Evolutionary conservation across 345 rosid species (phyloP).

Genomic region (Cardamine chenopodiifolia): DNA sequence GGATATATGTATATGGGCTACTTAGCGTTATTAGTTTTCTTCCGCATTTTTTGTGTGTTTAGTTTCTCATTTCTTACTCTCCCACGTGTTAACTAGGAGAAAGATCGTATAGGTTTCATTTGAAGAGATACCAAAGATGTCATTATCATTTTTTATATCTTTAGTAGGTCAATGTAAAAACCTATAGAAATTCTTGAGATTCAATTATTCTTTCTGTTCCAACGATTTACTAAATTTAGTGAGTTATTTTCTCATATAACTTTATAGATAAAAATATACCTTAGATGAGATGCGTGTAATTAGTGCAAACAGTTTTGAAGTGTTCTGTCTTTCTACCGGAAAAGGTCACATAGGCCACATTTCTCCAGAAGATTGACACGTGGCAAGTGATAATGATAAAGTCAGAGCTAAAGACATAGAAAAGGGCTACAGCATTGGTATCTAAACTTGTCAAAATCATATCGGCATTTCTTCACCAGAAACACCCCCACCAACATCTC

Average conservation of each 20-base stretch:
- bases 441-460: conserved; percentile 1
- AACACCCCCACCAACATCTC: conserved; percentile 56
- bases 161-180: conserved; percentile 33
- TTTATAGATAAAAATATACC: not conserved
- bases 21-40: conserved; percentile 36
- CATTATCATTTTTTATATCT: not conserved
- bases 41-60: conserved; percentile 10
- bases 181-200: not conserved
- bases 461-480: conserved; percentile 64
- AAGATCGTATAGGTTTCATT: not conserved
- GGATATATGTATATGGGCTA: not conserved
- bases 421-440: not conserved
- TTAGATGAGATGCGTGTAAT: not conserved
- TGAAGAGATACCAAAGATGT: not conserved
- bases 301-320: conserved; percentile 25
- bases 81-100: conserved; percentile 29
- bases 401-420: too few relatives aligned
- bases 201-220: not conserved
- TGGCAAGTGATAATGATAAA: too few relatives aligned
- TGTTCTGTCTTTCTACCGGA: conserved; percentile 20
- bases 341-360: conserved; percentile 19
- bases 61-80: conserved; percentile 20
- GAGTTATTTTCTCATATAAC: not conserved
- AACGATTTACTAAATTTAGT: not conserved
- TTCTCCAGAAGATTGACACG: conserved; percentile 22